Evolutionary conservation across 805 yeast species (phyloP), one percentile per base, ranked within the genome.

Genomic region (Hanseniaspora pseudoguilliermondii): DNA sequence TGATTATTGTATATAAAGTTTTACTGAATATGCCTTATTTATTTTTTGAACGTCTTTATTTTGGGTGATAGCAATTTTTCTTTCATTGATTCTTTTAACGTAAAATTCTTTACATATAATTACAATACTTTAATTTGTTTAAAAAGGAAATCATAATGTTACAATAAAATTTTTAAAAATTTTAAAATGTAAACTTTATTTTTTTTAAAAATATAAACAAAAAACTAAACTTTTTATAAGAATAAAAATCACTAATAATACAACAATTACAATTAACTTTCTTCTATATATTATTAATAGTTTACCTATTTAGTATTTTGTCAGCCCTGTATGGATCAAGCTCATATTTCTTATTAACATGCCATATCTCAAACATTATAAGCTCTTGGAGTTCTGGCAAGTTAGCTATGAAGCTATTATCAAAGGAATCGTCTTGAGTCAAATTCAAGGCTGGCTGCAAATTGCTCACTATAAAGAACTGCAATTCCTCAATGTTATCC

Each of bases 271-370:
- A 44, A 16, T 32, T 18, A 20, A 39, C 34, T 39, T 9, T 18
- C 15, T 39, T 39, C 4, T 25, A 29, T 20, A 39, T 25, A 25
- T 38, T 13, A 1, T 29, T 18, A 2, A 44, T 10, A 16, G 11
- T 27, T 20, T 52, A 53, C 38, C 50, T 53, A 36, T 46, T 53
- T 15, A 53, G 66, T 63, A 85, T 78, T 55, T 81, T 77, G 84
- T 90, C 84, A 5, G 83, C 80, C 60, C 93, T 72, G 61, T 85
- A 90, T 43, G 75, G 79, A 57, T 82, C 84, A 40, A 74, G 70
- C 57, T 74, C 66, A 64, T 81, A 81, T 57, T 81, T 69, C 60
- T 79, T 84, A 58, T 79, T 73, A 15, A 83, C 82, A 59, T 82
- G 78, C 87, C 89, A 81, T 32, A 84, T 73, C 63, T 85, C 91